Base-by-base conservation (phyloP, 208 protist species). In the Crithidia brevicula region DNA sequence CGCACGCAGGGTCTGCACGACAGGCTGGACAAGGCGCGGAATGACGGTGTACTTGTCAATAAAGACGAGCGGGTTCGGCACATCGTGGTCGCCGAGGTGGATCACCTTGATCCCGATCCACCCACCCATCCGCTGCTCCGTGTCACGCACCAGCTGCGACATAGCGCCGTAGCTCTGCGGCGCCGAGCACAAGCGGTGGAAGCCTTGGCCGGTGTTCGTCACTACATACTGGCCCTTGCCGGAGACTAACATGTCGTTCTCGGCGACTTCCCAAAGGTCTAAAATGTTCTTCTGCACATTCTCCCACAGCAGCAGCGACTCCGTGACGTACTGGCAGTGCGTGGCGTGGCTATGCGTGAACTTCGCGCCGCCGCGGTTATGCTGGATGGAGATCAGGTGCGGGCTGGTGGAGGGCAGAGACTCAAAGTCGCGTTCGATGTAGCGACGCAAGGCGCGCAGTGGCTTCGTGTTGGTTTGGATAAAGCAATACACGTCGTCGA, bases 11-110 rank as follows among this genome's bases (percentile, higher is more conserved):
- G 79, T 86, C 34, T 94, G 85, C 20, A 98, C 82, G 27, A 99
- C 91, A 4, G 97, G 97, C 47, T 92, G 87, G 8, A 99, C 82
- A 33, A 99, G 96, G 40, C 92, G 86, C 4, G 96, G 91, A 23
- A 98, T 92, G 40, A 98, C 93, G 20, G 97, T 99, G 82, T 99
- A 99, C 74, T 99, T 99, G 65, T 99, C 98, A 63, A 99, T 99
- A 79, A 99, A 99, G 28, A 98, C 93, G 1, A 99, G 80, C 8
- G 98, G 95, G 58, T 99, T 99, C 15, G 98, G 98, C 42, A 99
- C 98, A 65, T 99, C 97, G 43, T 89, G 81, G 74, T 99, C 98
- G 56, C 98, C 98, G 20, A 99, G 74, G 70, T 99, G 98, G 53
- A 99, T 96, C 1, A 99, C 98, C 47, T 92, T 95, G 40, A 96